Evolutionary conservation across 257 asterid genomes (phyloP).

Genomic region (Lycium barbarum): DNA sequence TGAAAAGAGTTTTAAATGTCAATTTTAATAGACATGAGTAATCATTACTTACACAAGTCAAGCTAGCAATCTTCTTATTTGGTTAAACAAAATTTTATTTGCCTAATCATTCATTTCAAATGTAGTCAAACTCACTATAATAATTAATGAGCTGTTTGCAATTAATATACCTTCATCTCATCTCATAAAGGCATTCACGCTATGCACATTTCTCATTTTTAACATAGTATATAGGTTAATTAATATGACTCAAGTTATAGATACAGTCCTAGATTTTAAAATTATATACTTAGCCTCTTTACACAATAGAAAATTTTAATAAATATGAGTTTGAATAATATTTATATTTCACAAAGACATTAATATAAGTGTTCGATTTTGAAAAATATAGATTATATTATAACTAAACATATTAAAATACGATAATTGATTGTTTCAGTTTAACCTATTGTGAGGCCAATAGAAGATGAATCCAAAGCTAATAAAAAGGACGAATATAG

Average conservation of each 20-base stretch:
- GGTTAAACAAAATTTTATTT: not conserved
- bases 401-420: too few relatives aligned
- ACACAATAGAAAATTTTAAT: not conserved
- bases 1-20: not conserved
- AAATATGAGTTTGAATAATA: not conserved
- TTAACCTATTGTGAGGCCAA: too few relatives aligned
- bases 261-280: not conserved
- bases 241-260: not conserved
- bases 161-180: too few relatives aligned
- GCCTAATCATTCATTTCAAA: not conserved
- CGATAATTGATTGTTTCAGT: too few relatives aligned
- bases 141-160: too few relatives aligned
- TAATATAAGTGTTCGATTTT: too few relatives aligned
- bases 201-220: not conserved
- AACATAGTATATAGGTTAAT: too few relatives aligned
- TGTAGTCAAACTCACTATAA: too few relatives aligned
- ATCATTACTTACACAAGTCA: not conserved
- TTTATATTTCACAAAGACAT: too few relatives aligned
- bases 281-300: not conserved
- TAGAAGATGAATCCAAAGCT: too few relatives aligned
- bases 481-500: too few relatives aligned
- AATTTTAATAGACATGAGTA: not conserved
- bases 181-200: not conserved
- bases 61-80: not conserved
- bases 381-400: too few relatives aligned